phyloP scores from a whole-genome alignment of 176 grass and related monocot genomes.

The Eragrostis curvula region DNA sequence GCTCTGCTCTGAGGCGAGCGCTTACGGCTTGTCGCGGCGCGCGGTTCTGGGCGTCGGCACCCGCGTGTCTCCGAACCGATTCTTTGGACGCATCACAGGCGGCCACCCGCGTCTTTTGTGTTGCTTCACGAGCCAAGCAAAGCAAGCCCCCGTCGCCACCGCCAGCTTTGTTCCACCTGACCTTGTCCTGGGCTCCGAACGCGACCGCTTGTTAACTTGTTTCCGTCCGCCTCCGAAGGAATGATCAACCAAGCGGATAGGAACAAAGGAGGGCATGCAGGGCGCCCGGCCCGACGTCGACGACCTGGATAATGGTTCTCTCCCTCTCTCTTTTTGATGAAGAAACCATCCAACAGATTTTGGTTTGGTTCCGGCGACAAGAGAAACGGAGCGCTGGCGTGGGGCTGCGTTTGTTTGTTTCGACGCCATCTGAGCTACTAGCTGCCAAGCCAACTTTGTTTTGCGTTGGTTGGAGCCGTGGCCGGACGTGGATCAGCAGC shows the following conservation, averaged over 20 bases:
- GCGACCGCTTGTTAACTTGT: no score
- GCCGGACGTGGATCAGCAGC: background rate
- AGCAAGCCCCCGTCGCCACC: no score
- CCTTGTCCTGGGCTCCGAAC: no score
- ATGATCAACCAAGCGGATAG: no score
- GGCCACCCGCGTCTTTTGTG: no score
- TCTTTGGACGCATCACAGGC: slow-evolving; percentile 49
- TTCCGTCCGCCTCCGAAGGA: no score
- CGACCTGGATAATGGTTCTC: background rate
- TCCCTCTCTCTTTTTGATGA: no score
- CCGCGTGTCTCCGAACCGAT: slow-evolving; percentile 13
- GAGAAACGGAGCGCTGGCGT: background rate
- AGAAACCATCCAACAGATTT: background rate
- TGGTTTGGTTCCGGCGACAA: background rate
- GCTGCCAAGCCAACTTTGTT: slow-evolving; percentile 3
- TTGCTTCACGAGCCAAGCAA: no score
- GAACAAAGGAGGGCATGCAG: background rate
- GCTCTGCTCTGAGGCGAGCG: no score
- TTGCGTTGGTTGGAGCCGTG: background rate
- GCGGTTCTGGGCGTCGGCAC: background rate
- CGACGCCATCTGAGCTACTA: slow-evolving; percentile 12
- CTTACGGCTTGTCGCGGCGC: background rate
- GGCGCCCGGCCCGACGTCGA: background rate
- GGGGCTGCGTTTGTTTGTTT: background rate
- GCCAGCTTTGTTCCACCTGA: no score